These are phyloP conservation scores for Papiliotrema terrestris DNA, from an alignment of 1,284 basidiomycete genomes.

Conservation along the genomic window DNA sequence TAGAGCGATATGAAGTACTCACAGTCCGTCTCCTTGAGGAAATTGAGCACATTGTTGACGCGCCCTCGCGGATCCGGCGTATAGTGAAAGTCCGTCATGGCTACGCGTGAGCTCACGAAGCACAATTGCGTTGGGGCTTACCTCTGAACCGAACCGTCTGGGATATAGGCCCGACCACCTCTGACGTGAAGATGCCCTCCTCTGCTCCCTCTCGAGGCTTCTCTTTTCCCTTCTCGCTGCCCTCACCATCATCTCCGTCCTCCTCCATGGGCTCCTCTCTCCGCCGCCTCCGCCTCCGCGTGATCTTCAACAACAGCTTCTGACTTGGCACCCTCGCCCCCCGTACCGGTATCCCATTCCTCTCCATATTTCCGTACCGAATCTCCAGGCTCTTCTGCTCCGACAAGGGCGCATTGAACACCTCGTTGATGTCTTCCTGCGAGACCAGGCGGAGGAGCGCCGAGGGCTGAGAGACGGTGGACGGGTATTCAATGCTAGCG, in stretches of 20 bases:
- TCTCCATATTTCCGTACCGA: constrained; percentile 64
- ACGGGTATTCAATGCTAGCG: constrained; percentile 85
- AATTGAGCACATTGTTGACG: constrained; percentile 61
- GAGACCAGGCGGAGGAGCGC: constrained; percentile 67
- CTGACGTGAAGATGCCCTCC: constrained; percentile 71
- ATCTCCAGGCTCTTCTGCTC: constrained; percentile 67
- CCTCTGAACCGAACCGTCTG: constrained; percentile 87
- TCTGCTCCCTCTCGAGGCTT: constrained; percentile 44
- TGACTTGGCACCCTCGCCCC: constrained; percentile 71
- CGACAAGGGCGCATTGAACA: constrained; percentile 54
- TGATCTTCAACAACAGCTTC: constrained; percentile 74
- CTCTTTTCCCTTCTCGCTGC: background rate
- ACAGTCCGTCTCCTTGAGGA: constrained; percentile 80
- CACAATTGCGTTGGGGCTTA: constrained; percentile 49
- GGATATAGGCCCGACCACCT: constrained; percentile 69
- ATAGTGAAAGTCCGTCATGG: constrained; percentile 89
- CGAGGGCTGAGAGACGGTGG: constrained; percentile 61
- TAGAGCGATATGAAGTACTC: constrained; percentile 8
- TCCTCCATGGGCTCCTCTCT: constrained; percentile 12
- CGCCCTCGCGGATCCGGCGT: constrained; percentile 68
- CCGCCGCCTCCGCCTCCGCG: constrained; percentile 53
- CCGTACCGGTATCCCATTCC: constrained; percentile 74
- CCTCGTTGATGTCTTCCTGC: constrained; percentile 63
- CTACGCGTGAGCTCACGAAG: constrained; percentile 50
- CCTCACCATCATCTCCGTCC: constrained; percentile 16